Conservation (phyloP, 2,329 filamentous ascomycete species). For the Rhexocercosporidium sp. region DNA sequence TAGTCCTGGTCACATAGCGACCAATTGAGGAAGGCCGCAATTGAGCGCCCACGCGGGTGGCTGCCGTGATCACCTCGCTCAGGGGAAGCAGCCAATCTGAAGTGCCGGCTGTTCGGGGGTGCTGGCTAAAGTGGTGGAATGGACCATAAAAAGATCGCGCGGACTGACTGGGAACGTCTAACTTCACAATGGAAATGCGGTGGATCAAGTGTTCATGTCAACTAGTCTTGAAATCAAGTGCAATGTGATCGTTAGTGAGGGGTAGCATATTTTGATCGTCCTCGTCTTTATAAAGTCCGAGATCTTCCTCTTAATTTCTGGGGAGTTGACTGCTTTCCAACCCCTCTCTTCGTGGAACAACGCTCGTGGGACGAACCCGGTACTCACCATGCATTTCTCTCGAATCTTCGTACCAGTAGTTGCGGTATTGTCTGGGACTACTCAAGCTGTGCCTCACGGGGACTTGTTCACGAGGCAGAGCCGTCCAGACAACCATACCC, state of each 20-base stretch:
- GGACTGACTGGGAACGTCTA: conserved; percentile 13
- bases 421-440: conserved; percentile 22
- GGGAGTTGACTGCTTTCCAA: neutral
- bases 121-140: neutral
- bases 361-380: neutral
- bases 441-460: conserved; percentile 31
- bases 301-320: neutral
- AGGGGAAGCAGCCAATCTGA: conserved; percentile 31
- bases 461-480: conserved; percentile 22
- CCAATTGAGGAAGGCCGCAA: conserved; percentile 11
- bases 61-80: conserved; percentile 14
- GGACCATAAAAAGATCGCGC: neutral
- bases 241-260: conserved; percentile 17
- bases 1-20: conserved; percentile 6
- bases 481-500: conserved; percentile 32
- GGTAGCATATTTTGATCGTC: conserved; percentile 7
- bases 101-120: conserved; percentile 14
- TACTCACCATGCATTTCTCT: conserved; percentile 33
- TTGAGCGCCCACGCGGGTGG: conserved; percentile 3
- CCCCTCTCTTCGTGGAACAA: conserved; percentile 9
- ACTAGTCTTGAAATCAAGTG: conserved; percentile 3
- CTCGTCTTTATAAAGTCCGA: conserved; percentile 14
- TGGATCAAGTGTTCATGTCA: conserved; percentile 18
- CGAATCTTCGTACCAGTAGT: conserved; percentile 26
- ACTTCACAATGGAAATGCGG: neutral